Base-by-base conservation (phyloP, 2,329 filamentous ascomycete species). In the Xylariaceae sp. region DNA sequence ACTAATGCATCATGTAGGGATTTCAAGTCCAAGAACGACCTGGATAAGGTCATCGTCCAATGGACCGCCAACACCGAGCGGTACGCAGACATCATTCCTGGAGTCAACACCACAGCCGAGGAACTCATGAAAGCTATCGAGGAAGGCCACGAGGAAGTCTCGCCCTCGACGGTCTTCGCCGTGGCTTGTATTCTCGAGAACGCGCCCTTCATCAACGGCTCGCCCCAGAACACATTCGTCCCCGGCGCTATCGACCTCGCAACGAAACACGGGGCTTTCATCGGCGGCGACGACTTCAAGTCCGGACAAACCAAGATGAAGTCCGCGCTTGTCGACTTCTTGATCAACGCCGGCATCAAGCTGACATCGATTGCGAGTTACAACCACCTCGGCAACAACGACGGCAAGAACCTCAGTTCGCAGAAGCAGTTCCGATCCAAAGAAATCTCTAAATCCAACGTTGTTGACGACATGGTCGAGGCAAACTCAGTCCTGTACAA, bases 221-320 rank as follows among this genome's bases (percentile, higher is more conserved):
- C 93, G 53, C 93, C 93, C 25, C 93, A 98, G 72, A 98, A 98
- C 79, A 98, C 93, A 35, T 97, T 98, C 62, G 92, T 98, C 17
- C 92, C 92, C 7, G 93, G 93, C 62, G 88, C 86, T 49, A 84
- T 97, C 57, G 77, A 92, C 64, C 82, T 98, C 47, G 93, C 93
- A 19, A 88, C 94, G 75, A 77, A 85, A 69, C 83, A 94, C 69
- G 78, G 80, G 46, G 83, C 91, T 52, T 98, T 95, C 75, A 90
- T 98, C 61, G 93, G 93, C 48, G 93, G 93, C 55, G 93, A 98
- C 62, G 93, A 98, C 74, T 98, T 98, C 85, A 98, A 98, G 77
- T 97, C 93, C 52, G 93, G 93, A 53, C 93, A 98, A 78, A 98
- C 93, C 67, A 98, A 98, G 83, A 98, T 98, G 93, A 98, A 98